These are phyloP conservation scores for Colletotrichum costaricense DNA, from an alignment of 2,329 filamentous ascomycete species.

Conservation along the genomic window DNA sequence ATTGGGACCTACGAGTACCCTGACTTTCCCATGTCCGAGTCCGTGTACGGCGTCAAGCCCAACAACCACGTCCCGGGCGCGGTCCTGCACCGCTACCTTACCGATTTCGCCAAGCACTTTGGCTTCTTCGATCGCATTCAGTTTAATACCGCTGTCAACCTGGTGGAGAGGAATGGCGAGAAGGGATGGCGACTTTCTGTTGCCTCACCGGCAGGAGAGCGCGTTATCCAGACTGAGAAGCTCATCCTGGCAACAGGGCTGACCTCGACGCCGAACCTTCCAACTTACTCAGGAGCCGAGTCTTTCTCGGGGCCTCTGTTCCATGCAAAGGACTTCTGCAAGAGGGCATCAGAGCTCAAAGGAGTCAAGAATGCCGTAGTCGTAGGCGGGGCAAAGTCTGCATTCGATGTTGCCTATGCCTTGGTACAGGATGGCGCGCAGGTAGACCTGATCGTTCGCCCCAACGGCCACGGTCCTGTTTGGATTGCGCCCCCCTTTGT, in stretches of 20 bases:
- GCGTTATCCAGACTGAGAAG: constrained; percentile 45
- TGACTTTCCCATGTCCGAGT: constrained; percentile 69
- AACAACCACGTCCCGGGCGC: neutral
- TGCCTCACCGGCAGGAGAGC: neutral
- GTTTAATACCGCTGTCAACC: neutral
- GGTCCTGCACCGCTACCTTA: neutral
- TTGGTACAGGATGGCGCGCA: neutral
- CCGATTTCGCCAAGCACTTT: neutral
- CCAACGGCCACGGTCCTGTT: neutral
- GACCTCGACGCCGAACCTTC: constrained; percentile 57
- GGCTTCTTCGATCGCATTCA: neutral
- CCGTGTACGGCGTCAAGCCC: constrained; percentile 51
- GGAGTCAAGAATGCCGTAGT: neutral
- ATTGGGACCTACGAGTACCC: constrained; percentile 71
- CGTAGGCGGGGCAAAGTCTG: neutral
- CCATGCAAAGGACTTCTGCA: neutral
- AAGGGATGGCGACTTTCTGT: neutral
- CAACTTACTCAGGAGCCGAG: constrained; percentile 60
- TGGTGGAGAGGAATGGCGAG: neutral
- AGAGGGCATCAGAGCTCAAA: neutral
- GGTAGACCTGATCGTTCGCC: neutral
- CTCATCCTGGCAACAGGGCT: constrained; percentile 63
- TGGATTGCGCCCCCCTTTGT: neutral
- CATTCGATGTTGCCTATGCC: neutral
- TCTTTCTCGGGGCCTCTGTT: neutral